Percentiles rank a stretch among this genome's conserved stretches.
These are phyloP conservation scores for Rhinocladiella mackenziei DNA, from an alignment of 2,329 filamentous ascomycete species.

Conservation along the genomic window DNA sequence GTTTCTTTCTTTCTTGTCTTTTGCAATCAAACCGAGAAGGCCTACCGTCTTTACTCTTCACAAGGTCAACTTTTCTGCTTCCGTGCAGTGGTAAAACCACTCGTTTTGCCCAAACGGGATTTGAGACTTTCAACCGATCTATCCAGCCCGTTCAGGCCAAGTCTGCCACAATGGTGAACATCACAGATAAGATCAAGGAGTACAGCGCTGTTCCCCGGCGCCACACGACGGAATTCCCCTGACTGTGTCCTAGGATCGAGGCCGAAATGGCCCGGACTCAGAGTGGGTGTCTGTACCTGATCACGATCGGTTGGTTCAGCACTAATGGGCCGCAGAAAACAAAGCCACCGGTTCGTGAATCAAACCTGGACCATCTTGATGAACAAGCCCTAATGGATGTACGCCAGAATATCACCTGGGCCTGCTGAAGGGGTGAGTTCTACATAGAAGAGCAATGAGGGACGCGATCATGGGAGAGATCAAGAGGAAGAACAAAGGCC, in stretches of 20 bases:
- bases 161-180: constrained; percentile 79
- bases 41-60: neutral
- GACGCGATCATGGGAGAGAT: neutral
- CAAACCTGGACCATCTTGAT: constrained; percentile 7
- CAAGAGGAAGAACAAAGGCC: neutral
- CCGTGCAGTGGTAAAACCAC: constrained; percentile 1
- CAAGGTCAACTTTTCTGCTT: neutral
- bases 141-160: neutral
- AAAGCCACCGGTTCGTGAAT: constrained; percentile 86
- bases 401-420: constrained; percentile 90
- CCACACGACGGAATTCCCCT: constrained; percentile 4
- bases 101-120: neutral
- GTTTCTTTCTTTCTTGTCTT: no score
- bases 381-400: constrained; percentile 35
- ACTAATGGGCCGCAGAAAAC: constrained; percentile 63
- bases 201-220: constrained; percentile 44
- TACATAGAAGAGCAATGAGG: neutral
- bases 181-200: constrained; percentile 99
- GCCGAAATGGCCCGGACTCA: constrained; percentile 99
- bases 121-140: neutral
- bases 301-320: constrained; percentile 5
- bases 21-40: no score
- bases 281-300: constrained; percentile 58
- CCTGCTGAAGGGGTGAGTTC: constrained; percentile 82
- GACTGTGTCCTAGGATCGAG: constrained; percentile 69